Conservation (phyloP, 2,329 filamentous ascomycete genomes). For the Lojkania enalia region DNA sequence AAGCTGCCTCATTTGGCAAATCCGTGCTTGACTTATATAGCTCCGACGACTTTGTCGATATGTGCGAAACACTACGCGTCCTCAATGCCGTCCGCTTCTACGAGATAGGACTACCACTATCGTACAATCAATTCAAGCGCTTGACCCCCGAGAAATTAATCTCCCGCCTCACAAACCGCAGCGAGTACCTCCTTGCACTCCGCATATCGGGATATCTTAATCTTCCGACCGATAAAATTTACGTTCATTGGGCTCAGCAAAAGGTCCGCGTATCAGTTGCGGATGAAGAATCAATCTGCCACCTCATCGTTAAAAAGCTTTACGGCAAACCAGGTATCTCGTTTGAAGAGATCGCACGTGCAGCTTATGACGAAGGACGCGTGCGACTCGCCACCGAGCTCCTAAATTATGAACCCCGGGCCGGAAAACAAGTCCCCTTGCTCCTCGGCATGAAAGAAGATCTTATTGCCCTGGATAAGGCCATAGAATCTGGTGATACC, state of each 20-base stretch:
- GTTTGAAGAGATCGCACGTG: slow-evolving; percentile 89
- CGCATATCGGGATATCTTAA: slow-evolving; percentile 85
- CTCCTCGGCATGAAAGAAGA: slow-evolving; percentile 95
- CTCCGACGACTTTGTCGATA: slow-evolving; percentile 97
- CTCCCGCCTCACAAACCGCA: slow-evolving; percentile 79
- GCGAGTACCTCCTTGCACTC: slow-evolving; percentile 88
- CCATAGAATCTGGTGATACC: slow-evolving; percentile 91
- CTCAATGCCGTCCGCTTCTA: slow-evolving; percentile 92
- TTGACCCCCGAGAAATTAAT: slow-evolving; percentile 90
- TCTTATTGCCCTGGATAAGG: slow-evolving; percentile 91
- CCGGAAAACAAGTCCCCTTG: slow-evolving; percentile 93
- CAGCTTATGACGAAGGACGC: slow-evolving; percentile 92
- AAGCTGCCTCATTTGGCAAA: slow-evolving; percentile 95
- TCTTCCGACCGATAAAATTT: slow-evolving; percentile 84
- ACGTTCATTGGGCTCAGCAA: slow-evolving; percentile 94
- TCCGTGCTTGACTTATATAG: slow-evolving; percentile 97
- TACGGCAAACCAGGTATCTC: slow-evolving; percentile 90
- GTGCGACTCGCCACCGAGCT: slow-evolving; percentile 86
- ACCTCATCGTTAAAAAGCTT: slow-evolving; percentile 82
- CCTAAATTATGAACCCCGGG: slow-evolving; percentile 89
- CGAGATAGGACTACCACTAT: slow-evolving; percentile 84
- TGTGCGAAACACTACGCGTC: slow-evolving; percentile 91
- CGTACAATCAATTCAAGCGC: slow-evolving; percentile 90
- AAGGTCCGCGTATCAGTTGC: slow-evolving; percentile 86
- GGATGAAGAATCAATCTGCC: slow-evolving; percentile 85